These are phyloP conservation scores for Hypoxylon subgilvum DNA, from an alignment of 495 filamentous ascomycete species.

Conservation along the genomic window DNA sequence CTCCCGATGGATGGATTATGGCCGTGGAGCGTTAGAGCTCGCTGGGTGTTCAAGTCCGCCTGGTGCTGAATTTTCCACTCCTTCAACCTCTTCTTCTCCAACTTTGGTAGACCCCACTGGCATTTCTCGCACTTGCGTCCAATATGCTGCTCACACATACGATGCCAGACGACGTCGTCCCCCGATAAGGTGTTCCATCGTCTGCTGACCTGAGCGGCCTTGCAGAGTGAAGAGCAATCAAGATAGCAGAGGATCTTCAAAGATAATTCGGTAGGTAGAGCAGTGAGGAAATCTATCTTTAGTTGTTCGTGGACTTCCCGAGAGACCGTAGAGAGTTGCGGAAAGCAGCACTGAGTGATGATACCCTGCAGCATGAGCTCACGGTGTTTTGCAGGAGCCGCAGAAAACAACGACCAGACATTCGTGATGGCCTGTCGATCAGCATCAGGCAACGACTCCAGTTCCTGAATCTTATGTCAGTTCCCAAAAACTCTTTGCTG, in stretches of 20 bases:
- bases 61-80: slow-evolving; percentile 87
- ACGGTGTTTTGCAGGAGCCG: slow-evolving; percentile 89
- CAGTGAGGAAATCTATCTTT: slow-evolving; percentile 90
- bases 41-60: slow-evolving; percentile 38
- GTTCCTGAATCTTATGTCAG: slow-evolving; percentile 58
- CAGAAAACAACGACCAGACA: slow-evolving; percentile 97
- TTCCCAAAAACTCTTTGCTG: not conserved
- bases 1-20: slow-evolving; percentile 1
- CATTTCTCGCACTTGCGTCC: slow-evolving; percentile 91
- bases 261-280: slow-evolving; percentile 86
- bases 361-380: slow-evolving; percentile 95
- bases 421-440: slow-evolving; percentile 95
- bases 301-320: slow-evolving; percentile 86
- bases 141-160: slow-evolving; percentile 99
- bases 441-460: slow-evolving; percentile 77
- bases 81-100: slow-evolving; percentile 85
- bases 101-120: slow-evolving; percentile 88
- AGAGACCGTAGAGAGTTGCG: slow-evolving; percentile 91
- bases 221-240: slow-evolving; percentile 95
- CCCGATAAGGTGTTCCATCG: slow-evolving; percentile 88
- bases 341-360: slow-evolving; percentile 94
- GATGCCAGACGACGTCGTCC: slow-evolving; percentile 97
- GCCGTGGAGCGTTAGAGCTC: slow-evolving; percentile 15
- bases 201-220: slow-evolving; percentile 91
- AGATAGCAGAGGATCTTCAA: slow-evolving; percentile 93